Evolutionary conservation across 306 rosid species (phyloP).

Genomic region (Cajanus cajan): DNA sequence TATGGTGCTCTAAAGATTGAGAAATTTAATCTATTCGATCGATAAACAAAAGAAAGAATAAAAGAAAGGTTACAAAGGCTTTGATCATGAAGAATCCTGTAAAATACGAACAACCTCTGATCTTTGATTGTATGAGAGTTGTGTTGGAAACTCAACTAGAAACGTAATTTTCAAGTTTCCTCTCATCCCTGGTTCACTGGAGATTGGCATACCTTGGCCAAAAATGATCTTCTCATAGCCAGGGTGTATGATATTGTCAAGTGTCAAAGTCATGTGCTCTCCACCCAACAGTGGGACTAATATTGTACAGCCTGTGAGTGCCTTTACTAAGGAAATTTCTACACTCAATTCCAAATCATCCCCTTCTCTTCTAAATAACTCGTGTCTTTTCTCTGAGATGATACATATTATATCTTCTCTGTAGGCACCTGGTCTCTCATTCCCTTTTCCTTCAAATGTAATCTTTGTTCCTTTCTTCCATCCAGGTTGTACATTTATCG

Average conservation of each 20-base stretch:
- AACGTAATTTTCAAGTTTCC: slow-evolving; percentile 65
- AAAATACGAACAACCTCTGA: slow-evolving; percentile 54
- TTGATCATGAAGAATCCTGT: slow-evolving; percentile 34
- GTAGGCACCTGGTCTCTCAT: slow-evolving; percentile 42
- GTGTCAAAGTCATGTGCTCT: slow-evolving; percentile 42
- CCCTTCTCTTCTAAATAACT: slow-evolving; percentile 61
- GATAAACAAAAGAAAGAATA: background rate
- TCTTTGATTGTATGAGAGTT: slow-evolving; percentile 55
- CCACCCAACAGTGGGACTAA: slow-evolving; percentile 72
- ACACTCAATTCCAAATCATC: slow-evolving; percentile 67
- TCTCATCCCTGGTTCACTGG: slow-evolving; percentile 48
- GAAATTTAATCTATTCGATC: background rate
- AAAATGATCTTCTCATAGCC: slow-evolving; percentile 54
- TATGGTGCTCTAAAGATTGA: background rate
- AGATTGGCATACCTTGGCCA: slow-evolving; percentile 71
- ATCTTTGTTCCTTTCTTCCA: slow-evolving; percentile 88
- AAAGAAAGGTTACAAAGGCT: background rate
- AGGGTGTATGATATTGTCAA: slow-evolving; percentile 55
- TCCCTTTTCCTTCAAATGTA: slow-evolving; percentile 78
- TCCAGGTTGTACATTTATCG: slow-evolving; percentile 77
- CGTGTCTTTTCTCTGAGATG: slow-evolving; percentile 62
- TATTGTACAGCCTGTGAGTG: slow-evolving; percentile 65
- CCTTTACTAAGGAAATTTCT: slow-evolving; percentile 60
- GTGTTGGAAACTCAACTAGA: slow-evolving; percentile 61
- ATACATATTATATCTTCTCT: slow-evolving; percentile 56